A percentile compares a stretch with the other conserved stretches of the same genome.
phyloP scores from a whole-genome alignment of 768 basidiomycete genomes.

The Strobilomyces confusus region DNA sequence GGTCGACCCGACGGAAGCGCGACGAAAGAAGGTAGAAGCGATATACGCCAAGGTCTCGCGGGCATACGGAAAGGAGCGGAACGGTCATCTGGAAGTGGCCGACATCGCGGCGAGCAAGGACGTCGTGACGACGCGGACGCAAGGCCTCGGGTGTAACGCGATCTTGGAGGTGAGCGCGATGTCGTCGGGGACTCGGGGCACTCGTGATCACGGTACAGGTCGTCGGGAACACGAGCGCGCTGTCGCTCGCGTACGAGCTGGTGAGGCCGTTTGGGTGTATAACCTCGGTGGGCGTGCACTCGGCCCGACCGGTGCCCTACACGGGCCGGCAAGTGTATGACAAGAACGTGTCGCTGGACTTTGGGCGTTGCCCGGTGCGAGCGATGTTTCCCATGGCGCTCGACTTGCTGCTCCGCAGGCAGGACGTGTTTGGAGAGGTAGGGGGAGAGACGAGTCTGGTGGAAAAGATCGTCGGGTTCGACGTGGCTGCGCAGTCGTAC shows the following conservation, averaged over 20 bases:
- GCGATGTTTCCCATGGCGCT: slow-evolving; percentile 73
- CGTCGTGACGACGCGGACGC: slow-evolving; percentile 49
- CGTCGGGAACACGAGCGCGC: slow-evolving; percentile 64
- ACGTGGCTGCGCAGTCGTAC: slow-evolving; percentile 56
- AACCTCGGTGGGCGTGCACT: slow-evolving; percentile 71
- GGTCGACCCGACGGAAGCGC: slow-evolving; percentile 54
- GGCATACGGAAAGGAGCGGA: slow-evolving; percentile 24
- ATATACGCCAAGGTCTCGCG: slow-evolving; percentile 52
- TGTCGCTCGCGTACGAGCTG: slow-evolving; percentile 63
- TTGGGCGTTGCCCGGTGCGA: slow-evolving; percentile 78
- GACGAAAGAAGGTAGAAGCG: slow-evolving; percentile 57
- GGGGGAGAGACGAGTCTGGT: slow-evolving; percentile 60
- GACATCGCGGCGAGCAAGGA: slow-evolving; percentile 50
- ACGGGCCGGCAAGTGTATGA: slow-evolving; percentile 57
- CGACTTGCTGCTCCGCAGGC: slow-evolving; percentile 62
- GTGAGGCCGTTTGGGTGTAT: slow-evolving; percentile 75
- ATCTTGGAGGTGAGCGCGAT: slow-evolving; percentile 56
- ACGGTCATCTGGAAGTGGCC: slow-evolving; percentile 47
- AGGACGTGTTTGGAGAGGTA: slow-evolving; percentile 72
- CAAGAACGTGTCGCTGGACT: slow-evolving; percentile 77
- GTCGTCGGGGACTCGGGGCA: background rate
- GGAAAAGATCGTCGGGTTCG: slow-evolving; percentile 60
- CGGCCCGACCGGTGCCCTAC: slow-evolving; percentile 50
- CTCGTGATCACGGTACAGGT: slow-evolving; percentile 38
- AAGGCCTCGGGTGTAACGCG: slow-evolving; percentile 55